Evolutionary conservation across 768 basidiomycete species (phyloP), one percentile per base, ranked within the genome.

Genomic region (Lactifluus subvellereus): DNA sequence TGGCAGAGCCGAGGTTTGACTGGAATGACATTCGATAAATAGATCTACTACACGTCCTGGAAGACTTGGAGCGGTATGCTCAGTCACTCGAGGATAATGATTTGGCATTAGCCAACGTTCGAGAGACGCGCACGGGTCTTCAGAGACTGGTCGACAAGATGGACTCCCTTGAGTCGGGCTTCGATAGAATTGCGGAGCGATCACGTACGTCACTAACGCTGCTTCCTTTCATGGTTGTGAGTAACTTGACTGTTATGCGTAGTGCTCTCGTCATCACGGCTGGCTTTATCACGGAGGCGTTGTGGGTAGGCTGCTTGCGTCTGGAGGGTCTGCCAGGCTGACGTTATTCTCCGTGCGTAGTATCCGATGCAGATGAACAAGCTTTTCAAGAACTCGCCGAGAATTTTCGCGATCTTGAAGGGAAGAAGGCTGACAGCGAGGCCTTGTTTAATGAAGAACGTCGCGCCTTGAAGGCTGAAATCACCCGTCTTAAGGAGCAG

Each of bases 151-250:
- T 93, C 48, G 74, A 73, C 37, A 87, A 85, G 73, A 90, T 97
- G 85, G 91, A 96, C 63, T 80, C 77, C 30, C 77, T 95, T 13
- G 88, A 91, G 71, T 72, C 82, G 0, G 87, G 88, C 2, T 94
- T 97, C 69, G 94, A 95, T 68, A 82, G 85, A 66, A 87, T 95
- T 68, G 88, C 90, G 3, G 91, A 94, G 71, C 83, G 88, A 52
- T 91, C 90, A 62, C 73, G 93, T 93, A 71, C 60, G 90, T 64
- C 33, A n/a, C 18, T 30, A 18, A 32, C 48, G 7, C 18, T 42
- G 33, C 50, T 50, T 45, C 18, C 27, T 61, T 61, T 53, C 10
- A 54, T 52, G 20, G 38, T 47, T 56, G 3, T 16, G 47, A 22
- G 20, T 54, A 43, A 65, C 48, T 61, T 64, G n/a, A 62, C 62